Evolutionary conservation across 148 eudicot species (phyloP), one percentile per base, ranked within the genome.

Genomic region (Vaccinium myrtillus): DNA sequence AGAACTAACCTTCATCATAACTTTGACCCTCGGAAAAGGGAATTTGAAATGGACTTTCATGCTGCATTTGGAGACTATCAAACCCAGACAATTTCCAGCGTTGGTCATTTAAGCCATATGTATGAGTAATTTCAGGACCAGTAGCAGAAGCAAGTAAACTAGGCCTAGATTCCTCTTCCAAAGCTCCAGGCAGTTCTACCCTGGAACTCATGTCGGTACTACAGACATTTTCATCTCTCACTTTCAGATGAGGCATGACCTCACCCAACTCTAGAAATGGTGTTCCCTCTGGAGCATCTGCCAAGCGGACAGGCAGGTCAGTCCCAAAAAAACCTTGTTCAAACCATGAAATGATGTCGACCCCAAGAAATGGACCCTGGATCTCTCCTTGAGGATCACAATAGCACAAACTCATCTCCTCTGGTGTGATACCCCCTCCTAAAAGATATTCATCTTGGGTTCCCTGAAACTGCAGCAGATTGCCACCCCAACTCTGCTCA

Each of bases 291-390:
- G 93, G 93, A 74, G 96, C 94, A 91, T 94, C 98, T 84, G 81
- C 95, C 86, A 91, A 78, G 54, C 95, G 94, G n/a, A 96, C 99
- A 13, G 92, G 98, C 76, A 96, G 89, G 55, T 96, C 96, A 23
- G 88, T 83, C 65, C 96, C 98, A 80, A 96, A 96, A 92, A 93
- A 96, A 30, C 99, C 99, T 91, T 95, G 99, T 39, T 95, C 98
- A 87, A 93, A 96, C 99, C 99, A 96, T 49, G 97, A 94, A 79
- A 96, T 94, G 81, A 96, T 91, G 86, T 96, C 99, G 78, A 86
- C 95, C 30, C 99, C 99, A 76, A 95, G 98, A 90, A 96, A 96
- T 53, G 99, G 99, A 46, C 99, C 99, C 87, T 96, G 99, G n/a
- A 94, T 89, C 80, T 93, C 95, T 79, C 98, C 98, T 90, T 96